A percentile compares a stretch with the other conserved stretches of the same genome.
Conservation (phyloP, 371 early-diverging fungal genomes). For the Mucor piriformis region DNA sequence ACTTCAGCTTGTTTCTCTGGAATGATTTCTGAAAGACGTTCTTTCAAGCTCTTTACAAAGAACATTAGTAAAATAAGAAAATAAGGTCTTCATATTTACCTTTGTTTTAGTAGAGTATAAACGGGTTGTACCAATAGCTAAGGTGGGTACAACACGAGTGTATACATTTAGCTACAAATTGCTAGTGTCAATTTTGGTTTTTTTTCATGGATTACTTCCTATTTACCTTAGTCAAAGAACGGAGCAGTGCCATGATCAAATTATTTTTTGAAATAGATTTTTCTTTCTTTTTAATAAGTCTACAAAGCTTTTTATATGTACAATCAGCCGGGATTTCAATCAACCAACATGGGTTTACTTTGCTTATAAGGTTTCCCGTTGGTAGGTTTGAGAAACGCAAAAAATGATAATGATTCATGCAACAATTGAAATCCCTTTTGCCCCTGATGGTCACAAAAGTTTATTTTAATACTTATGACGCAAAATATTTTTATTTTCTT, state of each 20-base stretch:
- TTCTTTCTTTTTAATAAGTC: too few species aligned
- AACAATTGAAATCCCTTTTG: too few species aligned
- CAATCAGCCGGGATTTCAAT: not conserved
- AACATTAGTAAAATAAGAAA: not conserved
- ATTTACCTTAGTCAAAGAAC: not conserved
- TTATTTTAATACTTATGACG: too few species aligned
- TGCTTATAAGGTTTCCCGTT: not conserved
- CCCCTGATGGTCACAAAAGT: too few species aligned
- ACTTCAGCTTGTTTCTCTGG: slow-evolving; percentile 94
- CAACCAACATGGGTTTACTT: not conserved
- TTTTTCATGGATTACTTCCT: not conserved
- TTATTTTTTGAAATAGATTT: not conserved
- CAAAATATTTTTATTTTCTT: too few species aligned
- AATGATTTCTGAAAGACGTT: slow-evolving; percentile 89
- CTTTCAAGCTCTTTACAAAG: slow-evolving; percentile 76
- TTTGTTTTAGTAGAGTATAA: slow-evolving; percentile 46
- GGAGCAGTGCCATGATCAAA: not conserved
- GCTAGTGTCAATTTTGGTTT: not conserved
- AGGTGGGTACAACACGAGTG: slow-evolving; percentile 40
- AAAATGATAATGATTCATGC: too few species aligned
- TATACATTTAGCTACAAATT: not conserved
- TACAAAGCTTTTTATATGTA: not conserved
- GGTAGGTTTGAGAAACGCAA: too few species aligned
- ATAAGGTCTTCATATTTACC: slow-evolving; percentile 24
- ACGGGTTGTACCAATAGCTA: slow-evolving; percentile 44